These are phyloP conservation scores for Isoetes taiwanensis DNA, from an alignment of 75 land plant genomes.

Conservation along the genomic window DNA sequence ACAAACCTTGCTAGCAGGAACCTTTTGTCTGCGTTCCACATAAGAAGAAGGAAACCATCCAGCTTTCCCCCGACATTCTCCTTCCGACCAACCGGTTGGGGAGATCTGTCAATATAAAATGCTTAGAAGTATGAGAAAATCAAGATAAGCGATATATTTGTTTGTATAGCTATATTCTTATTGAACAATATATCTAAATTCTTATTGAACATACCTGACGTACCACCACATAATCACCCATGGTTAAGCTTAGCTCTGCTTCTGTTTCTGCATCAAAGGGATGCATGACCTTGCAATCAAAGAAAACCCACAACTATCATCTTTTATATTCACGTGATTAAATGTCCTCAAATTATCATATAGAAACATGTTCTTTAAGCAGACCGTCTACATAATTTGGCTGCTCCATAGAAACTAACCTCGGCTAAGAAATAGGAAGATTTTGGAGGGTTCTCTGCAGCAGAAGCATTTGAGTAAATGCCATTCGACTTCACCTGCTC, in stretches of 20 bases:
- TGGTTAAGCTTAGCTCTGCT: constrained; percentile 11
- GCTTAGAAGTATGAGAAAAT: too few relatives aligned
- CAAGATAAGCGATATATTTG: too few relatives aligned
- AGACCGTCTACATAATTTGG: too few relatives aligned
- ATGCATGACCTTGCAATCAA: constrained; percentile 22
- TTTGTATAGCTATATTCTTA: too few relatives aligned
- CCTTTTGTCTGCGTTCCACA: constrained; percentile 54
- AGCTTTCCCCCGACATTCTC: constrained; percentile 81
- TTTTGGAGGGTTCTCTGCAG: too few relatives aligned
- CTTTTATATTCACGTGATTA: too few relatives aligned
- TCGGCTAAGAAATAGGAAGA: too few relatives aligned
- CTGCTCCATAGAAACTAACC: too few relatives aligned
- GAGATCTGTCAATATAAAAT: constrained; percentile 36
- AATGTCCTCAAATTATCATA: too few relatives aligned
- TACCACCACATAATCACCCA: constrained; percentile 22
- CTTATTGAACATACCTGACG: constrained; percentile 12
- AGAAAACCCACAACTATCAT: too few relatives aligned
- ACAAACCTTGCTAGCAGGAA: constrained; percentile 45
- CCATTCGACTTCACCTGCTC: constrained; percentile 43
- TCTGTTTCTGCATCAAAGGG: constrained; percentile 22
- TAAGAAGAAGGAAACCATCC: constrained; percentile 90
- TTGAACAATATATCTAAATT: too few relatives aligned
- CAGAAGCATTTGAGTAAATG: not conserved
- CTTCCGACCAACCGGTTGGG: constrained; percentile 82
- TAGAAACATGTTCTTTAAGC: too few relatives aligned